Conservation (phyloP, 2,329 filamentous ascomycete genomes). For the Colletotrichum shisoi region DNA sequence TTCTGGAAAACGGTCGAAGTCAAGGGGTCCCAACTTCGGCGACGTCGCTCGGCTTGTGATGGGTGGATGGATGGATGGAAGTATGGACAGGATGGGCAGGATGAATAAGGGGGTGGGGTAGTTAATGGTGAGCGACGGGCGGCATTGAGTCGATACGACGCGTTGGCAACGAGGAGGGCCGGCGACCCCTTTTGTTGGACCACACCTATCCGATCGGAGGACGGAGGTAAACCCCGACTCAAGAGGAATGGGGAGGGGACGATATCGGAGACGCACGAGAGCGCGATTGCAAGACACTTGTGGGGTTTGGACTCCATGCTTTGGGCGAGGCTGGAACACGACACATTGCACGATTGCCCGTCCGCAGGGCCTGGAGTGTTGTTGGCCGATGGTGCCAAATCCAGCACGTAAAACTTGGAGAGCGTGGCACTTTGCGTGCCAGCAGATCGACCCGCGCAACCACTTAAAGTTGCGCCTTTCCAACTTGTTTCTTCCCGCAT, state of each 20-base stretch:
- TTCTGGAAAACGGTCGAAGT: constrained; percentile 27
- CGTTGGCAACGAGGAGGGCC: not conserved
- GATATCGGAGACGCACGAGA: constrained; percentile 31
- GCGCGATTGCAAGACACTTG: constrained; percentile 30
- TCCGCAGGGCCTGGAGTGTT: constrained; percentile 2
- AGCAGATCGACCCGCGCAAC: constrained; percentile 8
- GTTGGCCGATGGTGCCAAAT: not conserved
- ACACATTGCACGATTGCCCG: constrained; percentile 18
- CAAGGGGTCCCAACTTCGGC: constrained; percentile 17
- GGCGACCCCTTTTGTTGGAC: not conserved
- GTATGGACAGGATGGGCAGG: not conserved
- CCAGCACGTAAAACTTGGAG: not conserved
- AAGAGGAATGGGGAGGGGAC: constrained; percentile 5
- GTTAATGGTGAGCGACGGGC: not conserved
- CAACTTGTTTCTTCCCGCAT: not conserved
- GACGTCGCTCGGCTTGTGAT: constrained; percentile 20
- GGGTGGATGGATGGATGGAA: not conserved
- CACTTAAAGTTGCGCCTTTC: not conserved
- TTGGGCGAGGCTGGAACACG: constrained; percentile 37
- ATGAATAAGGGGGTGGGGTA: not conserved
- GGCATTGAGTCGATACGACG: constrained; percentile 7
- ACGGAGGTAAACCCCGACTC: constrained; percentile 19
- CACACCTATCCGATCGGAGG: constrained; percentile 13
- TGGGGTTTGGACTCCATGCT: constrained; percentile 35
- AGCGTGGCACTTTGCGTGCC: not conserved